Evolutionary conservation across 2,329 filamentous ascomycete genomes (phyloP).

Genomic region (Aspergillus quadricinctus): DNA sequence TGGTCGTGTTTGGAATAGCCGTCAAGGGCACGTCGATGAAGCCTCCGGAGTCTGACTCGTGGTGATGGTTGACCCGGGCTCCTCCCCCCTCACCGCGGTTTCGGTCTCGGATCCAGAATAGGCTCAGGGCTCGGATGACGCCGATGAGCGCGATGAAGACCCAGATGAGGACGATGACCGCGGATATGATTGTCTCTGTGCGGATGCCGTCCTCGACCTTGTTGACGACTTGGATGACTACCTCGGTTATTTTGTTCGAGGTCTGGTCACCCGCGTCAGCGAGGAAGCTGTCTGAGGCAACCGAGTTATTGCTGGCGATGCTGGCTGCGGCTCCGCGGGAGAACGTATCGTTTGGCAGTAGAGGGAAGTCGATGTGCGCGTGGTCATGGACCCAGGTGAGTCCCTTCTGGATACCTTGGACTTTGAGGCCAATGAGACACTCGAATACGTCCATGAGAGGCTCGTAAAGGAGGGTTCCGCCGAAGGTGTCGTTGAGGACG

Average conservation of each 20-base stretch:
- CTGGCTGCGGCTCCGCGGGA: conserved; percentile 67
- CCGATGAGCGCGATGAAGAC: conserved; percentile 72
- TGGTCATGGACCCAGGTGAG: conserved; percentile 92
- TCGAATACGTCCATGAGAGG: conserved; percentile 75
- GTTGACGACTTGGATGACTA: conserved; percentile 65
- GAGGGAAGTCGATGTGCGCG: conserved; percentile 75
- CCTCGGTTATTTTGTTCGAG: conserved; percentile 74
- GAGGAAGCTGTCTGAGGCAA: conserved; percentile 64
- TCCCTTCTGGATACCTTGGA: conserved; percentile 76
- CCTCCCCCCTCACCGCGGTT: conserved; percentile 57
- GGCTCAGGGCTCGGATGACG: conserved; percentile 59
- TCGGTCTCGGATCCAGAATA: conserved; percentile 58
- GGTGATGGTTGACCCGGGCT: conserved; percentile 18
- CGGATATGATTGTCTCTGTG: conserved; percentile 75
- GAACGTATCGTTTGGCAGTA: conserved; percentile 75
- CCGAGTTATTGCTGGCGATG: conserved; percentile 44
- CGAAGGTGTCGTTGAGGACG: conserved; percentile 72
- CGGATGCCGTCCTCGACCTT: conserved; percentile 65
- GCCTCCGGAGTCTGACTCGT: conserved; percentile 17
- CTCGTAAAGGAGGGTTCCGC: conserved; percentile 72
- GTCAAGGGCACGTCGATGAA: conserved; percentile 39
- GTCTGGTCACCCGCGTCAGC: conserved; percentile 69
- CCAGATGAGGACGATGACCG: conserved; percentile 70
- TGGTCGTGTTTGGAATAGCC: conserved; percentile 18
- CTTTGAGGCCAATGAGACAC: conserved; percentile 84